Evolutionary conservation across 495 filamentous ascomycete genomes (phyloP).

Genomic region (Patellaria atrata): DNA sequence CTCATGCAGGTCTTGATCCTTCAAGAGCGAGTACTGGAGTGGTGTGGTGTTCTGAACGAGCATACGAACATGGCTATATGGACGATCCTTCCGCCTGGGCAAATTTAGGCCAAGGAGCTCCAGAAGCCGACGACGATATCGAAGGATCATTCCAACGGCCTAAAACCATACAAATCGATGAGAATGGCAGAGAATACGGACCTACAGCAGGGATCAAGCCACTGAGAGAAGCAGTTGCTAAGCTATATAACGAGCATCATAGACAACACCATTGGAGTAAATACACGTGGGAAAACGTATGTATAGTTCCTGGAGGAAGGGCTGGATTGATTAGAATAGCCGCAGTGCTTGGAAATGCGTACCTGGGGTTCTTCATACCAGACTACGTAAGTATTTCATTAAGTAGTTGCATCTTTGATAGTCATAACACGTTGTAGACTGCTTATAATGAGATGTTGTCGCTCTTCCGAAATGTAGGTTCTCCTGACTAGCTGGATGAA

Average conservation of each 20-base stretch:
- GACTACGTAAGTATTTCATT: conserved; percentile 5
- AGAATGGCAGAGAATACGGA: conserved; percentile 73
- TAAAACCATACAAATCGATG: conserved; percentile 59
- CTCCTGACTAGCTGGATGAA: neutral
- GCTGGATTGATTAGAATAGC: conserved; percentile 90
- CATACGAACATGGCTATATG: conserved; percentile 36
- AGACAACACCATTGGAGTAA: conserved; percentile 74
- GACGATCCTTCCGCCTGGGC: conserved; percentile 78
- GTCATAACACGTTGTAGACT: conserved; percentile 42
- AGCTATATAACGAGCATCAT: conserved; percentile 86
- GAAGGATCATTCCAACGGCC: conserved; percentile 81
- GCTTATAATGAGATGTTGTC: conserved; percentile 96
- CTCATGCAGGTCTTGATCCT: conserved; percentile 80
- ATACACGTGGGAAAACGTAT: conserved; percentile 97
- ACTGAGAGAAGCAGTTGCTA: conserved; percentile 76
- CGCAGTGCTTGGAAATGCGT: conserved; percentile 83
- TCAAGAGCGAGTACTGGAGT: conserved; percentile 46
- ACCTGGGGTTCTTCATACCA: conserved; percentile 42
- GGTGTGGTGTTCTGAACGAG: conserved; percentile 29
- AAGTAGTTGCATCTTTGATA: neutral
- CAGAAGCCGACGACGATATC: conserved; percentile 89
- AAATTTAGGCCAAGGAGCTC: conserved; percentile 89
- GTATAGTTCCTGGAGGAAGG: conserved; percentile 86
- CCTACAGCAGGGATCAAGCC: conserved; percentile 90
- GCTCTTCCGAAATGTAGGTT: conserved; percentile 67